Evolutionary conservation across 2,329 filamentous ascomycete species (phyloP).

Genomic region (Nigrograna mackinnonii): DNA sequence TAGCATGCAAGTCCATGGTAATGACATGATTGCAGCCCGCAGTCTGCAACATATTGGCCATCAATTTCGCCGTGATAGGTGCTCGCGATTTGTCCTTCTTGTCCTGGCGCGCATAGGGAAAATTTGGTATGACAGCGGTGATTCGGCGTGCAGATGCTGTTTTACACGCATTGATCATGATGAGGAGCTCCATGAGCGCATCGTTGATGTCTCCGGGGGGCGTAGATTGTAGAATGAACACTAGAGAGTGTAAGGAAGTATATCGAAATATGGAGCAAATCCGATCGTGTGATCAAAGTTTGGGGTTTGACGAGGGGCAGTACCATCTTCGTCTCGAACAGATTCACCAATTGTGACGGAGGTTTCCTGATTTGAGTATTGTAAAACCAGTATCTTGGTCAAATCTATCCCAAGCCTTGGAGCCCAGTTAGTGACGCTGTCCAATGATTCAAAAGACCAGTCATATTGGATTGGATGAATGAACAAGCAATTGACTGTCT

Average conservation of each 20-base stretch:
- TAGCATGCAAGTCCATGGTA: slow-evolving; percentile 94
- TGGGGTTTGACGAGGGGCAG: slow-evolving; percentile 6
- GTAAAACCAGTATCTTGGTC: slow-evolving; percentile 77
- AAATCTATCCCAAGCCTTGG: slow-evolving; percentile 74
- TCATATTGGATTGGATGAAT: too few relatives aligned
- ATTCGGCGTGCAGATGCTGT: slow-evolving; percentile 85
- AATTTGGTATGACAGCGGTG: slow-evolving; percentile 94
- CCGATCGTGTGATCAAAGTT: too few relatives aligned
- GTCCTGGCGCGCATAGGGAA: slow-evolving; percentile 94
- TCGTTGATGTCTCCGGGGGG: slow-evolving; percentile 97
- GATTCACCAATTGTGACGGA: slow-evolving; percentile 95
- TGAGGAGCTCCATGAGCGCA: slow-evolving; percentile 95
- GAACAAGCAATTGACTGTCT: neutral
- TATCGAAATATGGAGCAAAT: too few relatives aligned
- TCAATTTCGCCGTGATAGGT: slow-evolving; percentile 94
- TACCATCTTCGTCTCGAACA: slow-evolving; percentile 93
- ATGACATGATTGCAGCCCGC: slow-evolving; percentile 93
- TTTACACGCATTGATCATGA: slow-evolving; percentile 97
- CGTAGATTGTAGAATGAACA: slow-evolving; percentile 96
- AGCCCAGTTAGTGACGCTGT: slow-evolving; percentile 18
- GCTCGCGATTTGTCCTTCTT: slow-evolving; percentile 96
- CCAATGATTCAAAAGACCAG: slow-evolving; percentile 1
- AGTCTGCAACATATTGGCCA: slow-evolving; percentile 96
- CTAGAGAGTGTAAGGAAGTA: too few relatives aligned
- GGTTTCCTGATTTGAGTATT: slow-evolving; percentile 86